These are phyloP conservation scores for Sugiyamaella xylanicola DNA, from an alignment of 1,139 yeast genomes.

Conservation along the genomic window DNA sequence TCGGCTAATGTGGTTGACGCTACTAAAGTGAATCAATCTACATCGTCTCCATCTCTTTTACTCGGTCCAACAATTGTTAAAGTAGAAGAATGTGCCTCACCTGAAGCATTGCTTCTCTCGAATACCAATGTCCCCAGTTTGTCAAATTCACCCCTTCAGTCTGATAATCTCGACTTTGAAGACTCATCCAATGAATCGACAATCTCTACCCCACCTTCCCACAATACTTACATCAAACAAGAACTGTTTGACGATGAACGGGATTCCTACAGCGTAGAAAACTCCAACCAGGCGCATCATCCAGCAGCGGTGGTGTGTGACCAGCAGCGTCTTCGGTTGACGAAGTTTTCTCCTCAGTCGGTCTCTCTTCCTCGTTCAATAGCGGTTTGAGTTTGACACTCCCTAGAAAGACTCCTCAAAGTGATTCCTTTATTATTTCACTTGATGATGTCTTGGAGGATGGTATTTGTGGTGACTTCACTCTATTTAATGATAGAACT, in stretches of 20 bases:
- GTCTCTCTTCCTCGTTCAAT: slow-evolving; percentile 9
- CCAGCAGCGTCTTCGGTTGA: slow-evolving; percentile 49
- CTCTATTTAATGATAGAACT: slow-evolving; percentile 23
- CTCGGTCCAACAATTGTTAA: slow-evolving; percentile 2
- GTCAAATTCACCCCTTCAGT: slow-evolving; percentile 33
- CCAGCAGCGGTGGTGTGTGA: slow-evolving; percentile 49
- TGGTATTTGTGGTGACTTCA: slow-evolving; percentile 22
- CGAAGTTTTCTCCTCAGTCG: slow-evolving; percentile 24
- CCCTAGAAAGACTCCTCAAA: slow-evolving; percentile 12
- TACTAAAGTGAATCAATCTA: no score
- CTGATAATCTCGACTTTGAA: slow-evolving; percentile 14
- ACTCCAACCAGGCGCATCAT: slow-evolving; percentile 45
- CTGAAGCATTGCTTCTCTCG: slow-evolving; percentile 33
- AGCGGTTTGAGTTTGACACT: slow-evolving; percentile 5
- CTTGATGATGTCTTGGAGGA: slow-evolving; percentile 16
- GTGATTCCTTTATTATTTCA: slow-evolving; percentile 1
- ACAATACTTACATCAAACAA: slow-evolving; percentile 1
- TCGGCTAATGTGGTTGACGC: no score
- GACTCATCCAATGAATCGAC: slow-evolving; percentile 12
- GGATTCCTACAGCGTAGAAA: slow-evolving; percentile 17
- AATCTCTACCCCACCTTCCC: slow-evolving; percentile 4
- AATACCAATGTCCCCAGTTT: slow-evolving; percentile 33
- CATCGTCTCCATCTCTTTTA: slow-evolving; percentile 1
- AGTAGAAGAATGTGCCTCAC: slow-evolving; percentile 31
- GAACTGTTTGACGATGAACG: slow-evolving; percentile 18